Conservation (phyloP, 495 filamentous ascomycete genomes). For the Chaetomidium leptoderma region DNA sequence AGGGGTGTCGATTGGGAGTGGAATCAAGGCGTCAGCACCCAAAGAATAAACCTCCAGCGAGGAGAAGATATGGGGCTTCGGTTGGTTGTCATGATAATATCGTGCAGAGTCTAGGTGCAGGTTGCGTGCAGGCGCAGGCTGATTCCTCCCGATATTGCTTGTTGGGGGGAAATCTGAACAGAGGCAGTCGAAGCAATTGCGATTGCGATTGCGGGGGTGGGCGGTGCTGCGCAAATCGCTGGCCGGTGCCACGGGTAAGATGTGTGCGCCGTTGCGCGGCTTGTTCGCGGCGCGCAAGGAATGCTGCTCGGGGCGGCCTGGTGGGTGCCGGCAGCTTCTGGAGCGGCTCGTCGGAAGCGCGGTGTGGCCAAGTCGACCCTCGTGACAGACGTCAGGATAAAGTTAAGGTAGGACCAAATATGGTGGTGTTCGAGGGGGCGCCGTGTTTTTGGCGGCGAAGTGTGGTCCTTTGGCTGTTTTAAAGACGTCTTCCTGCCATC, state of each 20-base stretch:
- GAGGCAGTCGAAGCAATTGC: slow-evolving; percentile 16
- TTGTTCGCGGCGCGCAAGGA: slow-evolving; percentile 15
- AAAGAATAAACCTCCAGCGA: slow-evolving; percentile 51
- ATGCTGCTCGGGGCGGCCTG: slow-evolving; percentile 14
- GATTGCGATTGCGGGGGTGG: slow-evolving; percentile 1
- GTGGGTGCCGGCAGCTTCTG: slow-evolving; percentile 23
- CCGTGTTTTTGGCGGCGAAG: not conserved
- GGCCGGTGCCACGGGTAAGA: slow-evolving; percentile 12
- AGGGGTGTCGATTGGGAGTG: not conserved
- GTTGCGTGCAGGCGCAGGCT: slow-evolving; percentile 38
- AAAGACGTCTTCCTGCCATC: slow-evolving; percentile 14
- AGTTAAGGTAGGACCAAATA: not conserved
- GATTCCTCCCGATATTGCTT: slow-evolving; percentile 37
- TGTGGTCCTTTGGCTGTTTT: not conserved
- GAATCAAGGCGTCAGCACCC: slow-evolving; percentile 46
- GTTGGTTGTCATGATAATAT: slow-evolving; percentile 56
- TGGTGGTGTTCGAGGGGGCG: not conserved
- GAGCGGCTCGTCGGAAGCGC: slow-evolving; percentile 17
- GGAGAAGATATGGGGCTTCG: slow-evolving; percentile 50
- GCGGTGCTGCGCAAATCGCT: slow-evolving; percentile 6
- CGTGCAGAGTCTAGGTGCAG: slow-evolving; percentile 29
- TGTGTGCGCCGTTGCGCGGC: slow-evolving; percentile 24
- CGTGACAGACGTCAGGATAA: slow-evolving; percentile 5
- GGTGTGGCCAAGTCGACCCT: slow-evolving; percentile 7
- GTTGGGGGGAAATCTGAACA: slow-evolving; percentile 22